Conservation (phyloP, 2,329 filamentous ascomycete species). For the Trichoderma sp. region DNA sequence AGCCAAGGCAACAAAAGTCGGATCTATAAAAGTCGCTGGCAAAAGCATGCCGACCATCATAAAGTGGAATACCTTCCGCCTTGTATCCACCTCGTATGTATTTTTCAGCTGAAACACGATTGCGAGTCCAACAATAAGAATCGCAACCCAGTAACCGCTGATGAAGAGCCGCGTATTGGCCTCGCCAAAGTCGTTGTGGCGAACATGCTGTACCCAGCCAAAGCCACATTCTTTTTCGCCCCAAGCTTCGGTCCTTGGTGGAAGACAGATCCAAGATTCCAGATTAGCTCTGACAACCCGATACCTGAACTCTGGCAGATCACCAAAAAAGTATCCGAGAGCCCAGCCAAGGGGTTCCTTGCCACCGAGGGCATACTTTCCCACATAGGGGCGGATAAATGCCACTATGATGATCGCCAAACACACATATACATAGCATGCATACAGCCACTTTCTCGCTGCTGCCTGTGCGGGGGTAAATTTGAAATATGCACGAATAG, state of each 20-base stretch:
- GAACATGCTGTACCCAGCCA: conserved; percentile 68
- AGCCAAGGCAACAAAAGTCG: conserved; percentile 78
- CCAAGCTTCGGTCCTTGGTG: conserved; percentile 46
- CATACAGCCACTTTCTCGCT: conserved; percentile 81
- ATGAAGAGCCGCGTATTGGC: conserved; percentile 83
- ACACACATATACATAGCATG: conserved; percentile 73
- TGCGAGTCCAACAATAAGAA: conserved; percentile 72
- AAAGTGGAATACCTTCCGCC: conserved; percentile 96
- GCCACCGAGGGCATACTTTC: conserved; percentile 66
- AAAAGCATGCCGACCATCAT: conserved; percentile 98
- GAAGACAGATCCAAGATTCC: conserved; percentile 76
- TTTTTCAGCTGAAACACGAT: conserved; percentile 75
- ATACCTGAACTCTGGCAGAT: conserved; percentile 72
- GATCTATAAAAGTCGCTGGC: conserved; percentile 84
- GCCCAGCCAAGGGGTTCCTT: conserved; percentile 92
- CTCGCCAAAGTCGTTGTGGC: conserved; percentile 67
- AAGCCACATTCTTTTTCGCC: conserved; percentile 48
- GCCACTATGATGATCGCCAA: conserved; percentile 69
- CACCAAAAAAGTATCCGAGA: conserved; percentile 83
- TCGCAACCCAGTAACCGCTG: conserved; percentile 70
- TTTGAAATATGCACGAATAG: conserved; percentile 73
- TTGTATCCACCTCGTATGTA: conserved; percentile 88
- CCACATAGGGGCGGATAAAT: conserved; percentile 72
- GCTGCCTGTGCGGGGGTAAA: conserved; percentile 79
- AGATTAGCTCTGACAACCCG: conserved; percentile 70